Evolutionary conservation across 1,284 basidiomycete genomes (phyloP), one percentile per base, ranked within the genome.

Genomic region (Marasmius tenuissimus): DNA sequence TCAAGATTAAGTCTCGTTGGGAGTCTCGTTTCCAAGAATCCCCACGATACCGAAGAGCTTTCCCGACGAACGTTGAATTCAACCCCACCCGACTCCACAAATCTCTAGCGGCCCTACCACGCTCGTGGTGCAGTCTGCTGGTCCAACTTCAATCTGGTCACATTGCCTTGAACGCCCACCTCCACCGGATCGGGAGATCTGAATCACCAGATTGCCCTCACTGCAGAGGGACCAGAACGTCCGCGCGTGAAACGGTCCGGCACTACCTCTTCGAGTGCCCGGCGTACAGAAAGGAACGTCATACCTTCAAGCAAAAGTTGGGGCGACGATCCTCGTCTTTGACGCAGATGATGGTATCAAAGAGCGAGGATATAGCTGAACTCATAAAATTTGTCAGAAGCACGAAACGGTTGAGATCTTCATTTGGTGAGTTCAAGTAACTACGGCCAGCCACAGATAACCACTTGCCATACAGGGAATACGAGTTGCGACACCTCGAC

Each of bases 351-450:
- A 9, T 40, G 9, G 9, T 40, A 9, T 40, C 9, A 9, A 9
- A 9, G 16, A 9, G 16, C 39, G 9, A 16, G 9, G 16, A 40
- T 3, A 4, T 52, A 7, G 16, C 14, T 4, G 50, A 22, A 6
- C 20, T 52, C 4, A 20, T 35, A 7, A 9, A 6, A 12, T 52
- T 4, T 52, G 20, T 52, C 50, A 52, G 33, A 7, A 4, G 50
- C 50, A 52, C 50, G 16, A 27, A 27, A 12, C 27, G 50, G 11
- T 8, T 52, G 18, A 22, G 27, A 52, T 14, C 16, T 35, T 16
- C 50, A 52, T 52, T 52, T 22, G 50, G 50, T 52, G 50, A 52
- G 50, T 35, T 52, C 39, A 40, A n/a, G n/a, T n/a, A n/a, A n/a
- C n/a, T n/a, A n/a, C n/a, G n/a, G n/a, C n/a, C n/a, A n/a, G n/a